Conservation (phyloP, 441 rosid species). For the Gossypium laxum region DNA sequence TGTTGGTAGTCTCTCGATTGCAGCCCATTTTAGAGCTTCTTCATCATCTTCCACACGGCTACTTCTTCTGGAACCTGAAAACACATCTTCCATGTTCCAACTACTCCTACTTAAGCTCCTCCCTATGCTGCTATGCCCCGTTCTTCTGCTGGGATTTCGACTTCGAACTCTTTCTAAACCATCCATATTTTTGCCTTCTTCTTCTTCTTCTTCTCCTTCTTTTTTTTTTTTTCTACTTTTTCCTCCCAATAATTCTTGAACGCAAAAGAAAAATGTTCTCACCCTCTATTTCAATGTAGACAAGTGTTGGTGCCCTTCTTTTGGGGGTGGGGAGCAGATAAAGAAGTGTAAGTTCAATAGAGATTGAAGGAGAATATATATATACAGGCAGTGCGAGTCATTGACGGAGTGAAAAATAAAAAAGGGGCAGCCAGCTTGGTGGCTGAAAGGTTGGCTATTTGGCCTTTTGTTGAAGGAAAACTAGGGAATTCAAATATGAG, state of each 20-base stretch:
- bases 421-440: neutral
- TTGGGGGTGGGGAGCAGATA: neutral
- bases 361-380: neutral
- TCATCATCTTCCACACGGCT: slow-evolving; percentile 51
- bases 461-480: neutral
- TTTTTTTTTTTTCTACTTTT: neutral
- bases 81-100: slow-evolving; percentile 49
- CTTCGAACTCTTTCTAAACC: slow-evolving; percentile 8
- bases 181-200: slow-evolving; percentile 5
- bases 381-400: neutral
- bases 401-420: neutral
- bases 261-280: too few relatives aligned
- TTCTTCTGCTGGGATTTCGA: slow-evolving; percentile 6
- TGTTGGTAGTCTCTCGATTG: slow-evolving; percentile 75
- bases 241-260: neutral
- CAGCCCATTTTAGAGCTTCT: slow-evolving; percentile 88
- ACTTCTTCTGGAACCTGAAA: slow-evolving; percentile 39
- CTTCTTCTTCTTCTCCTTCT: neutral
- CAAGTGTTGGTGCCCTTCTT: too few relatives aligned
- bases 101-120: slow-evolving; percentile 49
- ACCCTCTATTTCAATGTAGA: too few relatives aligned
- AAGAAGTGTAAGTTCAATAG: neutral
- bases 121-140: slow-evolving; percentile 31
- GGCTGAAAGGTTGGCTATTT: neutral
- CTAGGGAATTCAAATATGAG: neutral